Base-by-base conservation (phyloP, 768 basidiomycete genomes). In the Dacryopinax spathularia region DNA sequence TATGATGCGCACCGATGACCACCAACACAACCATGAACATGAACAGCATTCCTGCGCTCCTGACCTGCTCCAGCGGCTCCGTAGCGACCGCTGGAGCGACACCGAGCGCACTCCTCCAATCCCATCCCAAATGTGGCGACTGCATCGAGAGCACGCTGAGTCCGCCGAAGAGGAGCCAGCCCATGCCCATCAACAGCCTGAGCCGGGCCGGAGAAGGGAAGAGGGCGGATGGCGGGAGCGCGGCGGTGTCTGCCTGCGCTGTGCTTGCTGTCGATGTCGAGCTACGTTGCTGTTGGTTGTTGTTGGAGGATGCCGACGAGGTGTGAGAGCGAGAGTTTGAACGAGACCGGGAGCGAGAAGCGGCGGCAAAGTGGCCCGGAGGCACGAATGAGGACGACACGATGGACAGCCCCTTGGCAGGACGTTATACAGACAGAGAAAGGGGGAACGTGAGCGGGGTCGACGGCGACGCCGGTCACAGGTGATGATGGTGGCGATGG, bases 371-470 rank as follows among this genome's bases (percentile, higher is more conserved):
- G 48, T 56, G 48, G 48, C 48, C 48, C 48, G 48, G 48, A 56
- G 48, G 48, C 48, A 56, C 48, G 48, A 56, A 56, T 56, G 48
- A 29, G 48, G 48, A 56, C 48, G 48, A 56, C 48, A 56, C 48
- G 48, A 29, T 56, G 48, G 43, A 56, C 25, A 27, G 22, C 25
- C 15, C 9, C 43, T 22, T 9, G 13, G 9, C 25, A 6, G 43
- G 43, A 20, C 13, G 43, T 7, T 15, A 10, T 12, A 7, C 9
- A 20, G 43, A 9, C 10, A 22, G 39, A 22, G 18, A 4, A 22
- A 15, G 39, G 39, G 39, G 18, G 9, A 36, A 18, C 9, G 39
- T 15, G 39, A 41, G 39, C 18, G 7, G 7, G 22, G 39, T 18
- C 7, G 39, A 18, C 39, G 39, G 39, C 18, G 35, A 36, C 18